Evolutionary conservation across 106 monocot genomes (phyloP).

Genomic region (Hemerocallis citrina): DNA sequence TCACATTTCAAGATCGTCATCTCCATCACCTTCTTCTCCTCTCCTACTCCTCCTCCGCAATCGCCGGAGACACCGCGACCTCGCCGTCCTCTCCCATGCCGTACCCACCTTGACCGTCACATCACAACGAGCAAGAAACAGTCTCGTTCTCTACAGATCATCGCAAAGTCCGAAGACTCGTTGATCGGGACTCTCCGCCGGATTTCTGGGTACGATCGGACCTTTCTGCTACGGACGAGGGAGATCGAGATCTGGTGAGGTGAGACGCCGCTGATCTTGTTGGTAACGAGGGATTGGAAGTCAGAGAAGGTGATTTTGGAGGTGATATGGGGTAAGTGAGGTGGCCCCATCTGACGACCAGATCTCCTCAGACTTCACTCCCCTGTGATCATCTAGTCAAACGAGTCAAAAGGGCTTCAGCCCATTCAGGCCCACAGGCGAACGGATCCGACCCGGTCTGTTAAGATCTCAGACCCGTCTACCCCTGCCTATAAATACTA

Average conservation of each 20-base stretch:
- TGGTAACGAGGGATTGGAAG: conserved; percentile 23
- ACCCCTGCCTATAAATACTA: too few species aligned
- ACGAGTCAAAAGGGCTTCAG: too few species aligned
- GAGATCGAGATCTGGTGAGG: conserved; percentile 33
- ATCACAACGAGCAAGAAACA: conserved; percentile 26
- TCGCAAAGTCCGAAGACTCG: conserved; percentile 27
- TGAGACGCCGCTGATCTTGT: conserved; percentile 24
- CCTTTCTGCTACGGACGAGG: conserved; percentile 25
- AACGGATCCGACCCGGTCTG: too few species aligned
- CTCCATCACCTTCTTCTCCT: conserved; percentile 9
- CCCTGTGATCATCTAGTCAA: too few species aligned
- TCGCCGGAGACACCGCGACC: not conserved
- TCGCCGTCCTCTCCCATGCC: conserved; percentile 4
- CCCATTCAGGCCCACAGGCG: too few species aligned
- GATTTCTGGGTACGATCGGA: conserved; percentile 10
- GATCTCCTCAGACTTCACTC: too few species aligned
- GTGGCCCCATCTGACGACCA: too few species aligned
- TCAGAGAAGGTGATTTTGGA: too few species aligned
- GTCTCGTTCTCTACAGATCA: conserved; percentile 24
- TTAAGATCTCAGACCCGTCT: too few species aligned
- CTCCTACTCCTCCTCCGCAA: too few species aligned
- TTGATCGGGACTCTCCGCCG: conserved; percentile 27
- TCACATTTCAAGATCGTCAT: conserved; percentile 30
- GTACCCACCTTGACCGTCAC: conserved; percentile 6
- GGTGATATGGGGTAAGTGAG: too few species aligned